These are phyloP conservation scores for Bertia moriformis DNA, from an alignment of 2,329 filamentous ascomycete genomes.

Conservation along the genomic window DNA sequence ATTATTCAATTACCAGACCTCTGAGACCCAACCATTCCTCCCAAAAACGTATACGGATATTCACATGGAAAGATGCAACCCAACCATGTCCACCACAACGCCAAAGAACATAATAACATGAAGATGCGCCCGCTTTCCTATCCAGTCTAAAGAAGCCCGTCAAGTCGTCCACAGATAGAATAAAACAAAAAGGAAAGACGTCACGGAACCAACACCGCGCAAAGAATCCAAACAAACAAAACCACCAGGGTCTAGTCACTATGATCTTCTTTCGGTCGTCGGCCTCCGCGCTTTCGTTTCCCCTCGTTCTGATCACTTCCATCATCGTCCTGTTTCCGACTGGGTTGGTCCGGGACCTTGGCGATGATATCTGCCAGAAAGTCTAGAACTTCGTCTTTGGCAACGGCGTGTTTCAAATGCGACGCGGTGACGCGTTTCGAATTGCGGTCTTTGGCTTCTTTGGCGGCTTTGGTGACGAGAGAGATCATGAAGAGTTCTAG, in stretches of 20 bases:
- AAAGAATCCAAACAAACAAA: too few relatives aligned
- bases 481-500: conserved; percentile 67
- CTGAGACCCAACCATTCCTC: too few relatives aligned
- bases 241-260: too few relatives aligned
- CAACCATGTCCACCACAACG: background rate
- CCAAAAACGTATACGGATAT: too few relatives aligned
- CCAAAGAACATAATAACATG: too few relatives aligned
- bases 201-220: too few relatives aligned
- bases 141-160: background rate
- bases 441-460: conserved; percentile 43
- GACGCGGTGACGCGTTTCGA: conserved; percentile 55
- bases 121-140: background rate
- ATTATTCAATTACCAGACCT: too few relatives aligned
- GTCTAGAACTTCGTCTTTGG: conserved; percentile 56
- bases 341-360: conserved; percentile 41
- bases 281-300: background rate
- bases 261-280: background rate
- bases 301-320: background rate
- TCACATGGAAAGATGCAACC: background rate
- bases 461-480: conserved; percentile 53
- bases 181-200: background rate
- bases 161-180: background rate
- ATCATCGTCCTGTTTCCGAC: conserved; percentile 2
- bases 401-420: conserved; percentile 55
- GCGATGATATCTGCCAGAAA: conserved; percentile 57